Evolutionary conservation across 345 rosid species (phyloP).

Genomic region (Salix udensis): DNA sequence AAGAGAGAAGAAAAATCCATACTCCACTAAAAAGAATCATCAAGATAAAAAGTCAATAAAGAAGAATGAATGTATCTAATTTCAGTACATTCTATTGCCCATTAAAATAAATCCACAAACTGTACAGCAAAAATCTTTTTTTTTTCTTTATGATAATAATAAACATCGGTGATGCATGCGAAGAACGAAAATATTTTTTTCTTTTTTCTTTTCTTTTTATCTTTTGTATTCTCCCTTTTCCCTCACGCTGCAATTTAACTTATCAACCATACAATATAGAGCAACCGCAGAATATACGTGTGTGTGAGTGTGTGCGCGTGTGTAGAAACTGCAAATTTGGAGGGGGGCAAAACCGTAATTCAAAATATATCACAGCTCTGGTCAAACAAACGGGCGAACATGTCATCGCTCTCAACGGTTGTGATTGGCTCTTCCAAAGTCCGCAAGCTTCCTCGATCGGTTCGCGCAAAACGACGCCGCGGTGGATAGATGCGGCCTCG

Average conservation of each 20-base stretch:
- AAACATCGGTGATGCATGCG: not conserved
- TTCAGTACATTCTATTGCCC: not conserved
- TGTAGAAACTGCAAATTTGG: not conserved
- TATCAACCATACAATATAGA: not conserved
- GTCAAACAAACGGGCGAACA: not conserved
- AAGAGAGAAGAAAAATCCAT: no score
- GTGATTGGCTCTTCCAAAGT: slow-evolving; percentile 65
- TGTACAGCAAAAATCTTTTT: not conserved
- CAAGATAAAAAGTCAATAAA: not conserved
- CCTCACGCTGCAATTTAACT: not conserved
- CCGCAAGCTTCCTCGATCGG: slow-evolving; percentile 84
- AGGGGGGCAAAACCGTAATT: slow-evolving; percentile 35
- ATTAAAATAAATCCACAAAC: not conserved
- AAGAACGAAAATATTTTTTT: not conserved
- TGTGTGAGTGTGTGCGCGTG: not conserved
- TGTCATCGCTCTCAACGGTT: slow-evolving; percentile 51
- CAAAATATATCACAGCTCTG: not conserved
- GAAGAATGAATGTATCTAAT: not conserved
- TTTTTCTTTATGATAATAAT: not conserved
- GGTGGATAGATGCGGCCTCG: slow-evolving; percentile 59
- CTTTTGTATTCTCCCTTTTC: no score
- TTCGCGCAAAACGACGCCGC: slow-evolving; percentile 73
- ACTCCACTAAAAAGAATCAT: no score
- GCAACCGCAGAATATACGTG: not conserved
- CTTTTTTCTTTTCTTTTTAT: not conserved